These are phyloP conservation scores for Dothideomycetes sp. DNA, from an alignment of 2,329 filamentous ascomycete genomes.

Conservation along the genomic window DNA sequence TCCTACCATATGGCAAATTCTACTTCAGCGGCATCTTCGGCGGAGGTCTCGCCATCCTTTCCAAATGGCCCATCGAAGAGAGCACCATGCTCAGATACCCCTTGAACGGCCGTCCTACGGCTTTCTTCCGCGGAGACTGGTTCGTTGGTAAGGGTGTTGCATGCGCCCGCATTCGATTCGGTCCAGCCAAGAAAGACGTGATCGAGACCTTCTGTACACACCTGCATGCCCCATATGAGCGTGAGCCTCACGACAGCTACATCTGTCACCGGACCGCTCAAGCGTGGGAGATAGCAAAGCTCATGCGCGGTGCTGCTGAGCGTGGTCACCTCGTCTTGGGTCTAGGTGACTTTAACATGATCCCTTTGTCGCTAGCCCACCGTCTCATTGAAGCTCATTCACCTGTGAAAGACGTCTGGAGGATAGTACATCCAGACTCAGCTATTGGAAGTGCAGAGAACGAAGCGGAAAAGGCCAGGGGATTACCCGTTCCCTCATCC, in stretches of 20 bases:
- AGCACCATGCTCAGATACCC: slow-evolving; percentile 78
- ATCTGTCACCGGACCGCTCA: slow-evolving; percentile 84
- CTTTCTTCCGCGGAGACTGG: slow-evolving; percentile 93
- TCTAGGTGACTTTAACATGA: slow-evolving; percentile 93
- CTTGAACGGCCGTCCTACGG: slow-evolving; percentile 87
- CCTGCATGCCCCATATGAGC: slow-evolving; percentile 81
- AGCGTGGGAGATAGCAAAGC: slow-evolving; percentile 87
- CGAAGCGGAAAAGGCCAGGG: slow-evolving; percentile 54
- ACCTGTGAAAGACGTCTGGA: slow-evolving; percentile 76
- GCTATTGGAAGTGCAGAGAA: slow-evolving; percentile 67
- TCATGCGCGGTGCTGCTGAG: slow-evolving; percentile 72
- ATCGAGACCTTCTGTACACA: slow-evolving; percentile 91
- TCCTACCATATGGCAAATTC: slow-evolving; percentile 86
- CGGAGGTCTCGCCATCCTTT: slow-evolving; percentile 78
- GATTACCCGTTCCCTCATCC: slow-evolving; percentile 61
- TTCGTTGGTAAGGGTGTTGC: slow-evolving; percentile 93
- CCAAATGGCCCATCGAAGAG: slow-evolving; percentile 85
- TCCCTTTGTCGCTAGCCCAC: slow-evolving; percentile 78
- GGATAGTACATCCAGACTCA: slow-evolving; percentile 71
- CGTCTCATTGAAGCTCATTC: slow-evolving; percentile 70
- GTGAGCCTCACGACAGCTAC: slow-evolving; percentile 72
- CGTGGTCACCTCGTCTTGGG: slow-evolving; percentile 76
- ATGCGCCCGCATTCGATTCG: slow-evolving; percentile 67
- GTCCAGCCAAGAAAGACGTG: slow-evolving; percentile 53
- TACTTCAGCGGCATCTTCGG: slow-evolving; percentile 86